Base-by-base conservation (phyloP, 2,329 filamentous ascomycete genomes). In the Ascosphaera apis region DNA sequence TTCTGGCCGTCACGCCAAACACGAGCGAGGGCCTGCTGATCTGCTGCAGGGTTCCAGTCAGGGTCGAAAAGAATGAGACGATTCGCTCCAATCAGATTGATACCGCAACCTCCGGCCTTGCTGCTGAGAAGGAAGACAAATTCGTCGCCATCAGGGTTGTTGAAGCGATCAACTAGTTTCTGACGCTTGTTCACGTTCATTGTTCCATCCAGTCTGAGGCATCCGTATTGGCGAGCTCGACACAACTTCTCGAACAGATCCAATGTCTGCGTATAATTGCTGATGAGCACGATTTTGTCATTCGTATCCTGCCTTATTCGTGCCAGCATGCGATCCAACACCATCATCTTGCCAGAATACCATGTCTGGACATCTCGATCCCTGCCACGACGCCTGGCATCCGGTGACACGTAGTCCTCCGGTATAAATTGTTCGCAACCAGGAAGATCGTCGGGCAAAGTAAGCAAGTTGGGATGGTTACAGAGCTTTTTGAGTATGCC, bases 1-100 rank as follows among this genome's bases (percentile, higher is more conserved):
- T 91, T 95, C 56, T 98, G 88, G 0, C 88, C 88, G 48, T 98
- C 88, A 64, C 88, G 80, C 88, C 88, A 98, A 15, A 98, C 88
- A 62, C 88, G 79, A 25, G 88, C 88, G 19, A 98, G 67, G 3
- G 88, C 88, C 58, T 98, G 88, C 54, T 98, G 88, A 50, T 98
- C 88, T 1, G 88, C 84, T 3, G 88, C 88, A 1, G 88, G 88
- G 48, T 98, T 98, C 88, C 88, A 98, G 55, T 88, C 80, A 0
- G 88, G 88, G 45, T 98, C 88, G 52, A 98, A 98, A 30, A 98
- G 70, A 1, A 98, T 80, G 2, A 98, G 72, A 9, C 88, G 76
- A 53, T 95, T 95, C 40, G 82, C 83, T 35, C 86, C 88, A 44
- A 92, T 91, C 37, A 95, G 66, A 51, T 93, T 95, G 50, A 98